Base-by-base conservation (phyloP, 129 eudicot species). In the Chrysanthemum seticuspe region DNA sequence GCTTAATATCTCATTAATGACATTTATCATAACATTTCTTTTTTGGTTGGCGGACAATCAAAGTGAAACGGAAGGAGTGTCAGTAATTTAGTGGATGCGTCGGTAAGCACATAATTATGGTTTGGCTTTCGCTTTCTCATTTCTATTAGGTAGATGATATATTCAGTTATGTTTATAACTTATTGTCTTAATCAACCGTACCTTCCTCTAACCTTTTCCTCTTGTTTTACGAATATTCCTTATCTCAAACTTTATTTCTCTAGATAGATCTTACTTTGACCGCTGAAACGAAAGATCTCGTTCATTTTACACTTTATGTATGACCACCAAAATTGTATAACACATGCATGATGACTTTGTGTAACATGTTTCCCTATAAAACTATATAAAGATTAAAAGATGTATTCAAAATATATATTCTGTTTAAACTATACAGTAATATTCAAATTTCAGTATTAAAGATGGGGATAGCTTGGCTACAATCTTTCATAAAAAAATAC, bases 241-340 rank as follows among this genome's bases (percentile, higher is more conserved):
- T 40, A 69, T 77, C 71, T 68, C 13, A 60, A 48, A 68, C 70
- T 68, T 68, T 75, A 44, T 55, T 7, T 67, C 60, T 76, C 44
- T 76, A 6, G 53, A 65, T 72, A 61, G 64, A 60, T 74, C 67
- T 67, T 63, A 45, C 60, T 66, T 75, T 75, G 73, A 75, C 67
- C 27, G 55, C 45, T 23, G 9, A 19, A 67, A 47, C 74, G 44
- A 68, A 67, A 18, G 3, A 57, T 67, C 68, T 9, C 40, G 10
- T 11, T 10, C 6, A 29, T 47, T 27, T 49, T 76, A 34, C 7
- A 34, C 40, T 34, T 34, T 4, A 34, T 53, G 65, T 54, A 44
- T 68, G 55, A 76, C 74, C 74, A 68, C 40, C 29, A n/a, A 12
- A 57, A 16, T 15, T 55, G 16, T 34, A 34, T 29, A 29, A 29